Conservation (phyloP, 2,329 filamentous ascomycete genomes). For the Moelleriella libera region DNA sequence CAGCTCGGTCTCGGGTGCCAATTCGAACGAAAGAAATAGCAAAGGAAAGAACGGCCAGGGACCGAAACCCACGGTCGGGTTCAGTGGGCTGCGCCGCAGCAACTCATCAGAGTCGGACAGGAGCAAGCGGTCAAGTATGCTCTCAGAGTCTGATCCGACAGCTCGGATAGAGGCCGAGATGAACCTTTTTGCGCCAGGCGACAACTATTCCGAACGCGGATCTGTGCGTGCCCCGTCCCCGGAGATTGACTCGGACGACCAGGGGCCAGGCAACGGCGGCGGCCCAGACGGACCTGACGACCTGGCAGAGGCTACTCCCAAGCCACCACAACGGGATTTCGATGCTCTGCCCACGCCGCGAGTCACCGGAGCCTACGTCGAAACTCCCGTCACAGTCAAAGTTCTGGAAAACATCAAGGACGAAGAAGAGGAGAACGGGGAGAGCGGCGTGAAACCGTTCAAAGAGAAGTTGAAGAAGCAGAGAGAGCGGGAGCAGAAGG, state of each 20-base stretch:
- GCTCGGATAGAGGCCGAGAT: conserved; percentile 43
- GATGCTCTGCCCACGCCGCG: conserved; percentile 36
- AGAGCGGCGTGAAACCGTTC: conserved; percentile 1
- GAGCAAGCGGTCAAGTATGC: conserved; percentile 33
- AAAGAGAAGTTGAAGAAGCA: conserved; percentile 7
- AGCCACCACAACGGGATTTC: conserved; percentile 27
- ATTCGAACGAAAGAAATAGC: background rate
- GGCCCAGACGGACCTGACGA: background rate
- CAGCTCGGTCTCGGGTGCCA: background rate
- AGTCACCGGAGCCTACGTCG: conserved; percentile 40
- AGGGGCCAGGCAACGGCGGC: conserved; percentile 10
- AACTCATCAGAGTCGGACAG: conserved; percentile 31
- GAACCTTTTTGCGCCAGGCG: conserved; percentile 38
- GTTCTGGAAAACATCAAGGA: conserved; percentile 7
- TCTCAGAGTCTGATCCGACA: conserved; percentile 39
- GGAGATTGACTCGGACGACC: conserved; percentile 4
- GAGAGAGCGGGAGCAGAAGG: conserved; percentile 3
- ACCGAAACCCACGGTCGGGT: conserved; percentile 26
- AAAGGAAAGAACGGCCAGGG: conserved; percentile 14
- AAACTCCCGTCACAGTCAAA: conserved; percentile 36
- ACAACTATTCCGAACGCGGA: conserved; percentile 41
- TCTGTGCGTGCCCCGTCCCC: conserved; percentile 36
- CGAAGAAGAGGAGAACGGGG: background rate
- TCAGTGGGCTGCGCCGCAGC: conserved; percentile 26
- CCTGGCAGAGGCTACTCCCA: conserved; percentile 31